Evolutionary conservation across 108 stramenopile species (phyloP).

Genomic region (Cylindrotheca closterium): DNA sequence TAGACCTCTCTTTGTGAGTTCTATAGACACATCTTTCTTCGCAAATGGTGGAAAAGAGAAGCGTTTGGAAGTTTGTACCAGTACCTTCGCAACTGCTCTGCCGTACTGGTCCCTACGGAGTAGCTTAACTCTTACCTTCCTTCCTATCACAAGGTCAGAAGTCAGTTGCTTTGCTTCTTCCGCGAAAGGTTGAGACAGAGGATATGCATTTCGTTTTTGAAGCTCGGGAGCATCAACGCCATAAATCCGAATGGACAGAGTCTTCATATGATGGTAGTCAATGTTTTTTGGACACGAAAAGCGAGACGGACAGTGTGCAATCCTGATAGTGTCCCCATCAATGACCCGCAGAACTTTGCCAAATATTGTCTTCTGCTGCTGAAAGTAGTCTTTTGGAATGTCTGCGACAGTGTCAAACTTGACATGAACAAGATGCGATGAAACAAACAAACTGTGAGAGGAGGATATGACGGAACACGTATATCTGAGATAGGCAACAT

Average conservation of each 20-base stretch:
- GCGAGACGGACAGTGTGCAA: slow-evolving; percentile 27
- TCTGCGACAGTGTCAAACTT: slow-evolving; percentile 59
- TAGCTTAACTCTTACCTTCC: slow-evolving; percentile 51
- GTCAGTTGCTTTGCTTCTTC: slow-evolving; percentile 57
- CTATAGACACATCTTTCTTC: slow-evolving; percentile 36
- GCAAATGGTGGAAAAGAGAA: slow-evolving; percentile 25
- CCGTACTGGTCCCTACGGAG: slow-evolving; percentile 62
- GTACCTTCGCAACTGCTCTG: slow-evolving; percentile 46
- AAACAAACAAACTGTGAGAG: too few species aligned
- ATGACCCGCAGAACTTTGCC: slow-evolving; percentile 57
- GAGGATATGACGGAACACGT: too few species aligned
- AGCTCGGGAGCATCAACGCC: slow-evolving; percentile 70
- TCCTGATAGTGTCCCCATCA: slow-evolving; percentile 71
- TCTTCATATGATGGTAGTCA: slow-evolving; percentile 21
- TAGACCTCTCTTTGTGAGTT: slow-evolving; percentile 39
- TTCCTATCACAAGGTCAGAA: slow-evolving; percentile 27
- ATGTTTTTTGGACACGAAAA: slow-evolving; percentile 14
- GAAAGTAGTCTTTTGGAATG: slow-evolving; percentile 44
- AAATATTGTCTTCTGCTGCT: slow-evolving; percentile 28
- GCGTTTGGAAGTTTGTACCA: slow-evolving; percentile 3
- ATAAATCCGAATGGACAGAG: slow-evolving; percentile 58
- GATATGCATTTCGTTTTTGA: slow-evolving; percentile 31
- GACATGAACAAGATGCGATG: too few species aligned
- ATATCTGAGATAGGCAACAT: too few species aligned
- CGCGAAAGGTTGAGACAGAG: slow-evolving; percentile 44